These are phyloP conservation scores for Metschnikowia kofuensis DNA, from an alignment of 805 yeast species.

Conservation along the genomic window DNA sequence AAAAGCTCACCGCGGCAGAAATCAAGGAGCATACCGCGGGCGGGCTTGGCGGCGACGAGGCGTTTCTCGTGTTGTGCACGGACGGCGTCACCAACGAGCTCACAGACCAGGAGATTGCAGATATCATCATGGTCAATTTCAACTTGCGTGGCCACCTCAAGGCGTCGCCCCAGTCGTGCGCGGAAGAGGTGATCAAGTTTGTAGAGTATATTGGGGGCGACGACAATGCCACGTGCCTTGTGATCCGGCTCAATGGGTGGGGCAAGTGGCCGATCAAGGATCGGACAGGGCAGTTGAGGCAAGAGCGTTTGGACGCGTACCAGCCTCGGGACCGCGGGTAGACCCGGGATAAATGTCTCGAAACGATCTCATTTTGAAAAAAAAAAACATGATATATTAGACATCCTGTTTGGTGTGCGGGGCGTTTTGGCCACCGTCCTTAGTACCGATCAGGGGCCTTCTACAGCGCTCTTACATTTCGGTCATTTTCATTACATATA, in stretches of 20 bases:
- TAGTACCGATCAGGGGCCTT: too few relatives aligned
- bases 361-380: too few relatives aligned
- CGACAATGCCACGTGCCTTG: slow-evolving; percentile 93
- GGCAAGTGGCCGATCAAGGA: slow-evolving; percentile 87
- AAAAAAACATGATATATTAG: too few relatives aligned
- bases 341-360: not conserved
- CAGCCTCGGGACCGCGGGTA: slow-evolving; percentile 25
- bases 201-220: slow-evolving; percentile 86
- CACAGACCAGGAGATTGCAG: slow-evolving; percentile 89
- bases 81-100: slow-evolving; percentile 86
- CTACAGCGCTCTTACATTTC: not conserved
- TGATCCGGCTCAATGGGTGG: slow-evolving; percentile 84
- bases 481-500: slow-evolving; percentile 6
- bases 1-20: slow-evolving; percentile 37
- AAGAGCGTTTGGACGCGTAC: slow-evolving; percentile 56
- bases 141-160: slow-evolving; percentile 59
- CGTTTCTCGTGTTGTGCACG: slow-evolving; percentile 74
- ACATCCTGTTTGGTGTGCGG: too few relatives aligned
- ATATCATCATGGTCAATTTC: slow-evolving; percentile 69
- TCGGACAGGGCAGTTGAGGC: slow-evolving; percentile 79
- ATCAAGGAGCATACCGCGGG: slow-evolving; percentile 34
- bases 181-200: slow-evolving; percentile 79
- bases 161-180: slow-evolving; percentile 83
- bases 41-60: slow-evolving; percentile 77
- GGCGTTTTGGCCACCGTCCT: too few relatives aligned